A percentile compares a stretch with the other conserved stretches of the same genome.
phyloP scores from a whole-genome alignment of 495 filamentous ascomycete species.

The Talaromyces liani region DNA sequence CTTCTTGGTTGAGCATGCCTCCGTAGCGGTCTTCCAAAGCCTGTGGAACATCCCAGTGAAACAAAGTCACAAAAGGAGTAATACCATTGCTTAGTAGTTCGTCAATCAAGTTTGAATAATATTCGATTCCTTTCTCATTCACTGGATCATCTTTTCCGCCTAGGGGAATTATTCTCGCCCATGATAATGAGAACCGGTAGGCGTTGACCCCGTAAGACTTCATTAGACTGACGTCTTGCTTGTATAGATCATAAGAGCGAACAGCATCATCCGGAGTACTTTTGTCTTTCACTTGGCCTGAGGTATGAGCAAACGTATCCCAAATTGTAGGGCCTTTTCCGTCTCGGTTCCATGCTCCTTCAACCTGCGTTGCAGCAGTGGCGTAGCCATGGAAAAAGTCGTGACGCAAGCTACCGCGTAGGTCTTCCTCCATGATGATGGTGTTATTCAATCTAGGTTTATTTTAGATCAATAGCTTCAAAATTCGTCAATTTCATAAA shows the following conservation, averaged over 20 bases:
- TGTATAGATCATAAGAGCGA: slow-evolving; percentile 62
- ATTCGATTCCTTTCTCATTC: slow-evolving; percentile 36
- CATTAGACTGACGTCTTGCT: slow-evolving; percentile 64
- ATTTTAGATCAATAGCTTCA: background rate
- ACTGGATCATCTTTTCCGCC: slow-evolving; percentile 25
- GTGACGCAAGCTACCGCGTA: slow-evolving; percentile 20
- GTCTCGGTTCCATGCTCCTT: slow-evolving; percentile 58
- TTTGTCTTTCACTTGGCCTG: slow-evolving; percentile 62
- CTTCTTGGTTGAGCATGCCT: slow-evolving; percentile 36
- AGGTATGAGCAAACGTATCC: slow-evolving; percentile 62
- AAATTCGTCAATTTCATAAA: background rate
- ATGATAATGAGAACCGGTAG: slow-evolving; percentile 67
- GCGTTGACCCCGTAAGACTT: slow-evolving; percentile 55
- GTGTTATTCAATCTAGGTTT: background rate
- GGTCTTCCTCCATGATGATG: slow-evolving; percentile 12
- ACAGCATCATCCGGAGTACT: slow-evolving; percentile 59
- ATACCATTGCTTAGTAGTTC: slow-evolving; percentile 34
- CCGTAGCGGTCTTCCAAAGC: slow-evolving; percentile 39
- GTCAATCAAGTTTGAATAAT: slow-evolving; percentile 37
- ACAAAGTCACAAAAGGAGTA: slow-evolving; percentile 41
- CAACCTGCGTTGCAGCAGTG: slow-evolving; percentile 49
- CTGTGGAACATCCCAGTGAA: slow-evolving; percentile 44
- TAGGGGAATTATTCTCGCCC: slow-evolving; percentile 60
- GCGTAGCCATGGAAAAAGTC: slow-evolving; percentile 32
- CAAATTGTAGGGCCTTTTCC: slow-evolving; percentile 65